These are phyloP conservation scores for Blastocystis sp. DNA, from an alignment of 352 stramenopile species.

Conservation along the genomic window DNA sequence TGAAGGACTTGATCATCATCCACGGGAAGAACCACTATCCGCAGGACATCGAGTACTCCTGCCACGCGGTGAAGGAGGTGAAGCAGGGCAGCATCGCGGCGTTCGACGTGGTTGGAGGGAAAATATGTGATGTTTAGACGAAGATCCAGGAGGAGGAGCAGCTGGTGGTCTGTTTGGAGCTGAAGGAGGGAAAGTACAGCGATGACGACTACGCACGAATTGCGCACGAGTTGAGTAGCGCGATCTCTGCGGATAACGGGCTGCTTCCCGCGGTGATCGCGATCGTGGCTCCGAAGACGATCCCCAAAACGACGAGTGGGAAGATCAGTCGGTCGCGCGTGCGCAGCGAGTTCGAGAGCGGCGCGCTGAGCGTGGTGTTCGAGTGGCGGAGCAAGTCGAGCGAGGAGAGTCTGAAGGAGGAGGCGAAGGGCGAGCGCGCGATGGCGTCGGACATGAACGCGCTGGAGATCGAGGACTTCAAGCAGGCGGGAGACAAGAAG, in stretches of 20 bases:
- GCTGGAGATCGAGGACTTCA: not conserved
- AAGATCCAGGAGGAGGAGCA: slow-evolving; percentile 80
- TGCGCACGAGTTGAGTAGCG: slow-evolving; percentile 80
- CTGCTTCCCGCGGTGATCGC: slow-evolving; percentile 87
- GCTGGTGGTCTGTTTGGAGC: slow-evolving; percentile 82
- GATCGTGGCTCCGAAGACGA: slow-evolving; percentile 87
- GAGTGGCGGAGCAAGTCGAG: not conserved
- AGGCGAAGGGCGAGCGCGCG: not conserved
- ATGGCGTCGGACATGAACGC: not conserved
- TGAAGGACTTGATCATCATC: slow-evolving; percentile 99
- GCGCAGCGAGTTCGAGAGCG: not conserved
- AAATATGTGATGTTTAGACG: slow-evolving; percentile 76
- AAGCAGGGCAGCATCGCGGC: slow-evolving; percentile 87
- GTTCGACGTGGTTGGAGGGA: slow-evolving; percentile 82
- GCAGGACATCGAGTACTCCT: slow-evolving; percentile 94
- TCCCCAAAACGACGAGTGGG: slow-evolving; percentile 96
- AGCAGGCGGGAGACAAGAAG: not conserved
- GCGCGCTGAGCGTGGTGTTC: not conserved
- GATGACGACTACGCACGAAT: slow-evolving; percentile 74
- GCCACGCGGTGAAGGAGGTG: slow-evolving; percentile 81
- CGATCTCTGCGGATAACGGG: slow-evolving; percentile 83
- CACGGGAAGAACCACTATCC: slow-evolving; percentile 98
- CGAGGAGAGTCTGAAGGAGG: not conserved
- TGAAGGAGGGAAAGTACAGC: slow-evolving; percentile 77
- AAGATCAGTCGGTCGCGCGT: slow-evolving; percentile 89